Conservation (phyloP, 2,329 filamentous ascomycete genomes). For the Fusarium sp. region DNA sequence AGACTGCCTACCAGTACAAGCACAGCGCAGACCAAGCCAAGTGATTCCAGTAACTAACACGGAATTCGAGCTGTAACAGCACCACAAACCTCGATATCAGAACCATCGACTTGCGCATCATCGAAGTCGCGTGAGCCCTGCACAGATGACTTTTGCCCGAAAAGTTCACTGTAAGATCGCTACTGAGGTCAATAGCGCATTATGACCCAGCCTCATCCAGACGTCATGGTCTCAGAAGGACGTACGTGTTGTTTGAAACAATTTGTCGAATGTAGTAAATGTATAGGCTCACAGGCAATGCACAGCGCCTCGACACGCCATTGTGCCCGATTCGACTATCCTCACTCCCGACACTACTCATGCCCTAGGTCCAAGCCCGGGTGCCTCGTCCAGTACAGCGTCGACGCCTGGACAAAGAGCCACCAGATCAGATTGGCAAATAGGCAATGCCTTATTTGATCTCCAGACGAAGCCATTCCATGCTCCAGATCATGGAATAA, state of each 20-base stretch:
- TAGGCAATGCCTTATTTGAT: conserved; percentile 21
- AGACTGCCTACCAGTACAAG: neutral
- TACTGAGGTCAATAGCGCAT: conserved; percentile 23
- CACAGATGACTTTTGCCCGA: neutral
- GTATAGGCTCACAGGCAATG: conserved; percentile 20
- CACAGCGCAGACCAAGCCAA: neutral
- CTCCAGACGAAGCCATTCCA: conserved; percentile 9
- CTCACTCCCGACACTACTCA: neutral
- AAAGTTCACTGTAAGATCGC: conserved; percentile 3
- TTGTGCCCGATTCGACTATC: conserved; percentile 4
- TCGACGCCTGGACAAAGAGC: conserved; percentile 1
- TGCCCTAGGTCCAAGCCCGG: neutral
- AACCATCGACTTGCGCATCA: conserved; percentile 16
- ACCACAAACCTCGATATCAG: conserved; percentile 4
- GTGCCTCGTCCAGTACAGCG: conserved; percentile 4
- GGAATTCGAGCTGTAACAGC: conserved; percentile 20
- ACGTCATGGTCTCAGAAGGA: conserved; percentile 41
- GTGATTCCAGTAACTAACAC: conserved; percentile 31
- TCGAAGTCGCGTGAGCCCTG: conserved; percentile 18
- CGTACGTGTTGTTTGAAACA: conserved; percentile 35
- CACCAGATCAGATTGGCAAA: neutral
- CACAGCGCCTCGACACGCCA: conserved; percentile 21
- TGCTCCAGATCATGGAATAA: neutral
- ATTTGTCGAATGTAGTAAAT: neutral
- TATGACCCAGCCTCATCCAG: conserved; percentile 27